These are phyloP conservation scores for Pseudocercospora fijiensis DNA, from an alignment of 2,329 filamentous ascomycete genomes.

Conservation along the genomic window DNA sequence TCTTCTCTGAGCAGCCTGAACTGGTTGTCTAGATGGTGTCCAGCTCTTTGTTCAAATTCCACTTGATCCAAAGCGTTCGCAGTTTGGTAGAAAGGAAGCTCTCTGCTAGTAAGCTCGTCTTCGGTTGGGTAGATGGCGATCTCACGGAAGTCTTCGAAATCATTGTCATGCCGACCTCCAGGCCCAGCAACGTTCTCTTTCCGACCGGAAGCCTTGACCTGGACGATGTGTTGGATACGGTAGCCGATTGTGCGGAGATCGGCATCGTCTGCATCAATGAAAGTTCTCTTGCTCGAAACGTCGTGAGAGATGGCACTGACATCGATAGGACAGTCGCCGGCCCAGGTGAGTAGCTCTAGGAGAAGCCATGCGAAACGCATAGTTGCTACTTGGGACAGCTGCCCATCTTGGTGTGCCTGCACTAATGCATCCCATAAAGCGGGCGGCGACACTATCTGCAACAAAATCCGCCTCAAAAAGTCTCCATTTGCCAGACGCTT, in stretches of 20 bases:
- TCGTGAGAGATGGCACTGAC: background rate
- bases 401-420: background rate
- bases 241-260: background rate
- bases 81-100: background rate
- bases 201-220: background rate
- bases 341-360: background rate
- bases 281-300: background rate
- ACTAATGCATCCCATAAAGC: background rate
- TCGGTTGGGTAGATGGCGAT: no score
- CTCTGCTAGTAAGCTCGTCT: background rate
- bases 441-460: background rate
- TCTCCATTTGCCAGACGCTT: background rate
- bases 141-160: no score
- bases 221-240: background rate
- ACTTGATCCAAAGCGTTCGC: background rate
- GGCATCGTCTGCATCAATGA: background rate
- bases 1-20: slow-evolving; percentile 71
- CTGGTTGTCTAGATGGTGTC: slow-evolving; percentile 65
- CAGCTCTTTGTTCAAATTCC: slow-evolving; percentile 7
- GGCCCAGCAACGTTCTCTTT: background rate
- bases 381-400: background rate
- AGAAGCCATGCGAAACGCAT: background rate
- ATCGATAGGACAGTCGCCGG: background rate
- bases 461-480: background rate
- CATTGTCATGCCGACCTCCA: no score